These are phyloP conservation scores for Geotrichum siamense DNA, from an alignment of 1,139 yeast species.

Conservation along the genomic window DNA sequence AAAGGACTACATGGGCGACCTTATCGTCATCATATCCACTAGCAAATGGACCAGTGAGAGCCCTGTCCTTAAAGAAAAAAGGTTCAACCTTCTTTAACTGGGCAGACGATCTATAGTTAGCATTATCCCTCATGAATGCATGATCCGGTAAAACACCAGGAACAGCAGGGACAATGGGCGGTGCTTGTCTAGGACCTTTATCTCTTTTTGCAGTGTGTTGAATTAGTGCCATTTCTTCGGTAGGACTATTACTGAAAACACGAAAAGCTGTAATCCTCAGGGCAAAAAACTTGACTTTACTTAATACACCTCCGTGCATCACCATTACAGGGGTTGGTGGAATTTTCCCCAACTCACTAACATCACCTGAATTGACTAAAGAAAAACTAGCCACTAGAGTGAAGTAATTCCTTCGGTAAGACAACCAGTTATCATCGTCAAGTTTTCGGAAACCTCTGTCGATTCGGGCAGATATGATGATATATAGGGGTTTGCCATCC, in stretches of 20 bases:
- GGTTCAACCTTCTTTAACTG: slow-evolving; percentile 16
- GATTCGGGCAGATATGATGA: slow-evolving; percentile 15
- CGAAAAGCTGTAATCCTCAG: slow-evolving; percentile 17
- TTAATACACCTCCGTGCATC: background rate
- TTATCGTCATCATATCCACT: slow-evolving; percentile 15
- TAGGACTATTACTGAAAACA: slow-evolving; percentile 3
- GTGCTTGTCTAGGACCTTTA: slow-evolving; percentile 15
- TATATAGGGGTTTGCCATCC: slow-evolving; percentile 10
- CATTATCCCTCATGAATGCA: slow-evolving; percentile 17
- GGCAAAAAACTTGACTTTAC: slow-evolving; percentile 12
- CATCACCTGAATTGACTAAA: slow-evolving; percentile 7
- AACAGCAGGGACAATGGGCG: slow-evolving; percentile 15
- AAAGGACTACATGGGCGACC: slow-evolving; percentile 16
- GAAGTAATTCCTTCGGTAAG: slow-evolving; percentile 18
- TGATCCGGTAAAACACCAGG: slow-evolving; percentile 19
- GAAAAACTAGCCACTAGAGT: slow-evolving; percentile 16
- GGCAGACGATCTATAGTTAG: slow-evolving; percentile 14
- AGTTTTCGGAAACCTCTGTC: slow-evolving; percentile 18
- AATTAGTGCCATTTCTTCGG: slow-evolving; percentile 15
- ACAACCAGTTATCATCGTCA: slow-evolving; percentile 15
- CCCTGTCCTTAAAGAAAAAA: slow-evolving; percentile 10
- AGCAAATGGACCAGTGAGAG: slow-evolving; percentile 15
- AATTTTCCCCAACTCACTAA: slow-evolving; percentile 12
- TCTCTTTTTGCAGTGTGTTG: slow-evolving; percentile 18
- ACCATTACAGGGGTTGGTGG: slow-evolving; percentile 15